Percentiles rank a stretch among this genome's conserved stretches.
phyloP scores from a whole-genome alignment of 2,329 filamentous ascomycete species.

The Aureobasidium sp. region DNA sequence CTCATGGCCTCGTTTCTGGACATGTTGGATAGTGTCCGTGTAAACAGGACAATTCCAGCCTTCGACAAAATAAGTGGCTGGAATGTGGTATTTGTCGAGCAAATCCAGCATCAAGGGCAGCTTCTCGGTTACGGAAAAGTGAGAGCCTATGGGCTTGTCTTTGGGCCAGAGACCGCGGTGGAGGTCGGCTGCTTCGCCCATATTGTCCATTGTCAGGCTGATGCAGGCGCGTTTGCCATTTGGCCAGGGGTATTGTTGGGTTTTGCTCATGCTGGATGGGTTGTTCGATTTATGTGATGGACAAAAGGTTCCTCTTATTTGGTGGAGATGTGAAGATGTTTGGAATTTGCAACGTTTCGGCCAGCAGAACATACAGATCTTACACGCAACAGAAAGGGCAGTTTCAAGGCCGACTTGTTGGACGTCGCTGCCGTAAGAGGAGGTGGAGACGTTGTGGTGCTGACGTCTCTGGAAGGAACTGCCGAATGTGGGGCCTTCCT shows the following conservation, averaged over 20 bases:
- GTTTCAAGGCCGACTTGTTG: not conserved
- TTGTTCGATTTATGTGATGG: not conserved
- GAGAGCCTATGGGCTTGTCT: slow-evolving; percentile 22
- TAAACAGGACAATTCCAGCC: slow-evolving; percentile 26
- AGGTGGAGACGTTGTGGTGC: slow-evolving; percentile 5
- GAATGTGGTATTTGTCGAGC: slow-evolving; percentile 22
- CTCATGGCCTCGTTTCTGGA: slow-evolving; percentile 24
- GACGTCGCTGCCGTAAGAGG: not conserved
- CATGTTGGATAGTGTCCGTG: slow-evolving; percentile 17
- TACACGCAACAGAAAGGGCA: not conserved
- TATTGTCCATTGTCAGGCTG: slow-evolving; percentile 28
- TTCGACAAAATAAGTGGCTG: slow-evolving; percentile 28
- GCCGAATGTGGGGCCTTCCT: slow-evolving; percentile 4
- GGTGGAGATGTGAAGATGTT: not conserved
- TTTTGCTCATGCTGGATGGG: not conserved
- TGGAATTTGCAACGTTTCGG: not conserved
- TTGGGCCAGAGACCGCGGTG: slow-evolving; percentile 24
- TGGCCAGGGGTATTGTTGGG: slow-evolving; percentile 21
- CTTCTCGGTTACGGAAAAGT: slow-evolving; percentile 24
- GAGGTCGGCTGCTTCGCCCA: slow-evolving; percentile 29
- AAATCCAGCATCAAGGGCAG: slow-evolving; percentile 24
- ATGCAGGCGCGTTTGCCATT: slow-evolving; percentile 22
- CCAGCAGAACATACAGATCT: not conserved
- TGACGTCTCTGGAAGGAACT: slow-evolving; percentile 5
- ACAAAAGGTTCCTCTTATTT: not conserved